Evolutionary conservation across 2,329 filamentous ascomycete genomes (phyloP).

Genomic region (Diaporthe citriasiana): DNA sequence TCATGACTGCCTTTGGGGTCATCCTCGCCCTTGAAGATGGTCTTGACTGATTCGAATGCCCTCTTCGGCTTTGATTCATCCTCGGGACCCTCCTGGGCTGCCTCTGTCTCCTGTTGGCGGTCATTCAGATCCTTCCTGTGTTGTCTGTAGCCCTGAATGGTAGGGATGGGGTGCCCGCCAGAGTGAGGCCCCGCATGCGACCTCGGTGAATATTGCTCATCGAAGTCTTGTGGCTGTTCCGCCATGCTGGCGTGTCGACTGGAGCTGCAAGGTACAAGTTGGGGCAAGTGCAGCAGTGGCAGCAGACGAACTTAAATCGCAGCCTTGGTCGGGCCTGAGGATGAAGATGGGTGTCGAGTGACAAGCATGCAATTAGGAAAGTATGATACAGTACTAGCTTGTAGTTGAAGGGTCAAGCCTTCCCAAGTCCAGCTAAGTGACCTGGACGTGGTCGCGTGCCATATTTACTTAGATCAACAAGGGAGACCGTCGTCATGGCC

Average conservation of each 20-base stretch:
- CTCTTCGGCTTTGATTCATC: slow-evolving; percentile 53
- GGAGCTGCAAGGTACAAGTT: not conserved
- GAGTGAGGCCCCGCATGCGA: slow-evolving; percentile 58
- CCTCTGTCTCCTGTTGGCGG: slow-evolving; percentile 50
- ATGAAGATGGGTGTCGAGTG: not conserved
- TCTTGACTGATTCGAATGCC: slow-evolving; percentile 54
- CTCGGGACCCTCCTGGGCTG: slow-evolving; percentile 51
- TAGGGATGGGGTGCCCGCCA: slow-evolving; percentile 61
- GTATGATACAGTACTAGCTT: not conserved
- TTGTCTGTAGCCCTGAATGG: slow-evolving; percentile 63
- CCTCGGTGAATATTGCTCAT: slow-evolving; percentile 52
- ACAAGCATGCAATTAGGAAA: not conserved
- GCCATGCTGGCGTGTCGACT: slow-evolving; percentile 50
- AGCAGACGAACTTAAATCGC: not conserved
- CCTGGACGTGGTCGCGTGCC: not conserved
- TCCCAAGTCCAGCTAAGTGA: not conserved
- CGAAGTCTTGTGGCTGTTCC: slow-evolving; percentile 52
- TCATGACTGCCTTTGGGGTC: slow-evolving; percentile 48
- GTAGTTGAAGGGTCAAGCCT: not conserved
- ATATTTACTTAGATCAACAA: slow-evolving; percentile 11
- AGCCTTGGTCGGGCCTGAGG: not conserved
- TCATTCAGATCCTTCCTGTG: slow-evolving; percentile 61
- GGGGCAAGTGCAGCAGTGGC: not conserved
- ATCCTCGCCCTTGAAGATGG: slow-evolving; percentile 54
- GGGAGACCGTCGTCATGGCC: slow-evolving; percentile 21